Percentiles rank a stretch among this genome's conserved stretches.
phyloP scores from a whole-genome alignment of 306 rosid genomes.

The Quercus gilva region DNA sequence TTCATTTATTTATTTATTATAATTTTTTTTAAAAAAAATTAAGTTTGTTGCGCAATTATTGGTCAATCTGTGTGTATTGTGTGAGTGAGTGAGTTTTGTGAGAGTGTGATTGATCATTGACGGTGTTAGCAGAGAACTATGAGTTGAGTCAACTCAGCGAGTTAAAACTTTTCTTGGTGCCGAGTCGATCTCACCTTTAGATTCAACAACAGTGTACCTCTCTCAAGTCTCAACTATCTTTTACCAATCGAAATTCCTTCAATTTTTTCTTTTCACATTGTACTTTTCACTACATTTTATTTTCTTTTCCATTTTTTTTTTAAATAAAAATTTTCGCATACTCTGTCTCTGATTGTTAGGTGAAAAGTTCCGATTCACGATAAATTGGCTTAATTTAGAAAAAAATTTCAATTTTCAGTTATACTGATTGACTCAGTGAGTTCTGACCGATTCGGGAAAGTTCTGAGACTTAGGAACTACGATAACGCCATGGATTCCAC shows the following conservation, averaged over 20 bases:
- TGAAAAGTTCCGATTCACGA: neutral
- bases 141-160: slow-evolving; percentile 25
- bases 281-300: neutral
- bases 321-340: too few relatives aligned
- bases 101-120: neutral
- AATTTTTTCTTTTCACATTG: neutral
- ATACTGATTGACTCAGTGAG: slow-evolving; percentile 11
- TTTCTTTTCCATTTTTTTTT: neutral
- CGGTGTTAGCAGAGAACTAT: neutral
- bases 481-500: slow-evolving; percentile 53
- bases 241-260: neutral
- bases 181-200: neutral
- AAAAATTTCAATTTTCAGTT: neutral
- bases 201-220: slow-evolving; percentile 6
- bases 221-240: neutral
- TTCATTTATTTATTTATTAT: neutral
- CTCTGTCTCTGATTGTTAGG: neutral
- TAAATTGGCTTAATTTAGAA: neutral
- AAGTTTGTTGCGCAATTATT: neutral
- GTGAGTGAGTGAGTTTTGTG: neutral
- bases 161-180: slow-evolving; percentile 2
- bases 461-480: slow-evolving; percentile 1
- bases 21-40: too few relatives aligned
- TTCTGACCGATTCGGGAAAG: slow-evolving; percentile 16
- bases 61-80: slow-evolving; percentile 2